phyloP scores from a whole-genome alignment of 768 basidiomycete species.

The Lentinula boryana region DNA sequence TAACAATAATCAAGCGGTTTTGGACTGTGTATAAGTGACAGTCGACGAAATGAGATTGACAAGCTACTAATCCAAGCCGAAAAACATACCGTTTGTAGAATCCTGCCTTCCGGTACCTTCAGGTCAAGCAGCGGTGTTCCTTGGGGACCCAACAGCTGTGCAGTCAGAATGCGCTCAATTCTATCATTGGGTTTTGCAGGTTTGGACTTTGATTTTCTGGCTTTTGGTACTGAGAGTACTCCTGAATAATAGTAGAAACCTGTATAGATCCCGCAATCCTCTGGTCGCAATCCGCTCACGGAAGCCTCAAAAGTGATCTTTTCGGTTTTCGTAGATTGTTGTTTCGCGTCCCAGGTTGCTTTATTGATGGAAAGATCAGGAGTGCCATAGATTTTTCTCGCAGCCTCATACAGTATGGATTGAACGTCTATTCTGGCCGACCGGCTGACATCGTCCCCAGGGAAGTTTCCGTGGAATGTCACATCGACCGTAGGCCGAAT shows the following conservation, averaged over 20 bases:
- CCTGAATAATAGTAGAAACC: neutral
- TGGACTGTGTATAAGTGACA: neutral
- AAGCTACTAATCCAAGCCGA: neutral
- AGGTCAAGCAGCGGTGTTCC: neutral
- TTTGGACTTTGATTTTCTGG: neutral
- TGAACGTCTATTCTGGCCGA: neutral
- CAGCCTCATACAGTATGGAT: neutral
- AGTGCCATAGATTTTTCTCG: neutral
- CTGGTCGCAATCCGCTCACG: neutral
- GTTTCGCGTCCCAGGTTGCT: neutral
- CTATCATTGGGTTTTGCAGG: neutral
- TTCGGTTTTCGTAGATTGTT: neutral
- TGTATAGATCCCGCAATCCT: neutral
- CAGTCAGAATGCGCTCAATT: neutral
- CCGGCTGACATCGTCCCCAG: neutral
- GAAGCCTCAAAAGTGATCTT: neutral
- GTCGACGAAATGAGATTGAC: neutral
- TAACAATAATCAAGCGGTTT: too few relatives aligned
- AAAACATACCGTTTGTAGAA: neutral
- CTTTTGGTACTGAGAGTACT: neutral
- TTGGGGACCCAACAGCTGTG: neutral
- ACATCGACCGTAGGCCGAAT: neutral
- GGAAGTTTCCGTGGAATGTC: neutral
- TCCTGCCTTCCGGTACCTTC: neutral
- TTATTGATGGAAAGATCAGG: neutral